phyloP scores from a whole-genome alignment of 2,329 filamentous ascomycete genomes.

The Talaromyces verruculosus region DNA sequence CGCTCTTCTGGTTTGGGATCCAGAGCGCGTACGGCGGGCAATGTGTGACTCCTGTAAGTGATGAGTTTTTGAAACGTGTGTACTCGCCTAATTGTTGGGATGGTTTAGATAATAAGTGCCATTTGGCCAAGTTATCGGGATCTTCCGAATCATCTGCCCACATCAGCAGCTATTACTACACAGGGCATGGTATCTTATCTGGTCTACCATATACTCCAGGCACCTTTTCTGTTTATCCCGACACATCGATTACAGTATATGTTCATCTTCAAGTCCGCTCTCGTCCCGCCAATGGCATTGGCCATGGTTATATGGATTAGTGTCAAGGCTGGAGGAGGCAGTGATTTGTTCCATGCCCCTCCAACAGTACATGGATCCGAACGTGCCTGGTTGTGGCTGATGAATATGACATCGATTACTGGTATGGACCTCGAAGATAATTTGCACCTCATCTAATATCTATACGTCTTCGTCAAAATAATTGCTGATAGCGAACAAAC shows the following conservation, averaged over 20 bases:
- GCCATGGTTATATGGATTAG: conserved; percentile 27
- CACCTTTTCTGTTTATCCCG: conserved; percentile 27
- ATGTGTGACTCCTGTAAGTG: conserved; percentile 27
- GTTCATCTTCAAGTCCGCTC: conserved; percentile 27
- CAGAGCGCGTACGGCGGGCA: conserved; percentile 23
- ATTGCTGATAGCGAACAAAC: neutral
- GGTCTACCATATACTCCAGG: conserved; percentile 25
- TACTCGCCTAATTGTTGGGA: neutral
- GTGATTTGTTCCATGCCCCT: conserved; percentile 23
- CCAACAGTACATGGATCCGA: conserved; percentile 23
- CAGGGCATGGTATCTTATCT: conserved; percentile 27
- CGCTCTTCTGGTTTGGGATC: conserved; percentile 48
- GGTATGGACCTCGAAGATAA: conserved; percentile 1
- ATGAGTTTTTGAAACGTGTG: neutral
- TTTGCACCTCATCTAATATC: neutral
- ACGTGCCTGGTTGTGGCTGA: conserved; percentile 24
- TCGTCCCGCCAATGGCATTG: conserved; percentile 26
- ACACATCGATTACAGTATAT: conserved; percentile 26
- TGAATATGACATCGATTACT: conserved; percentile 25
- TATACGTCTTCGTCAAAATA: neutral
- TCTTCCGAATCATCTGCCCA: conserved; percentile 49
- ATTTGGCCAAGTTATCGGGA: conserved; percentile 58
- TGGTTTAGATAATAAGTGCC: conserved; percentile 41
- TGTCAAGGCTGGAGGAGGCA: conserved; percentile 22
- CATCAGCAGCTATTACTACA: conserved; percentile 27